Conservation (phyloP, 1,284 basidiomycete genomes). For the Ceratobasidium sp. region DNA sequence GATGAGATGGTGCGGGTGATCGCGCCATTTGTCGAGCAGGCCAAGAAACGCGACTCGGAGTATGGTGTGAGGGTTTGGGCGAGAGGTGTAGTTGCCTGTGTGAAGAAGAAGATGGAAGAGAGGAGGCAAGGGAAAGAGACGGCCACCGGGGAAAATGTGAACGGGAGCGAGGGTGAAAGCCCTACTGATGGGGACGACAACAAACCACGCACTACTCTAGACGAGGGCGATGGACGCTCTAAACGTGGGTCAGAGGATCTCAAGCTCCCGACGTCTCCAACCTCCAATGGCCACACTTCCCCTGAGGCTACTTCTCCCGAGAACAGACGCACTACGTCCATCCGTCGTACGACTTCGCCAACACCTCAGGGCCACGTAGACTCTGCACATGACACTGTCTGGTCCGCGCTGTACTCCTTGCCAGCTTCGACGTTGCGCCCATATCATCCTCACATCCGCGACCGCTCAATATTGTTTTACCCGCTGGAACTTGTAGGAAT, state of each 20-base stretch:
- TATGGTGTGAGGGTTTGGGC: constrained; percentile 11
- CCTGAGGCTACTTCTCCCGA: neutral
- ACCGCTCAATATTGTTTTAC: constrained; percentile 57
- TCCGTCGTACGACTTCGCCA: neutral
- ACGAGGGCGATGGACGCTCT: neutral
- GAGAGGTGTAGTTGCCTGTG: neutral
- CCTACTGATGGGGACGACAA: neutral
- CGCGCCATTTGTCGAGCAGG: constrained; percentile 69
- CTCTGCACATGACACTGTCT: constrained; percentile 56
- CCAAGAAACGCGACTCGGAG: constrained; percentile 9
- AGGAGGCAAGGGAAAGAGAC: neutral
- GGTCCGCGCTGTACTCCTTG: constrained; percentile 79
- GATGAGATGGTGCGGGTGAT: constrained; percentile 70
- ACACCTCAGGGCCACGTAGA: neutral
- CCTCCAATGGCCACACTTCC: neutral
- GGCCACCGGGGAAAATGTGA: neutral
- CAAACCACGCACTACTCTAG: neutral
- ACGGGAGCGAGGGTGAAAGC: neutral
- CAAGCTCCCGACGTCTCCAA: constrained; percentile 3
- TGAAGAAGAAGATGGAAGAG: neutral
- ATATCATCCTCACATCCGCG: constrained; percentile 83
- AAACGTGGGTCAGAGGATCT: neutral
- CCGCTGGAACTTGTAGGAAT: constrained; percentile 32
- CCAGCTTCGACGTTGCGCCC: constrained; percentile 80
- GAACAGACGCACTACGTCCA: neutral